Evolutionary conservation across 2,329 filamentous ascomycete genomes (phyloP), one percentile per base, ranked within the genome.

Genomic region (Colletotrichum sp.): DNA sequence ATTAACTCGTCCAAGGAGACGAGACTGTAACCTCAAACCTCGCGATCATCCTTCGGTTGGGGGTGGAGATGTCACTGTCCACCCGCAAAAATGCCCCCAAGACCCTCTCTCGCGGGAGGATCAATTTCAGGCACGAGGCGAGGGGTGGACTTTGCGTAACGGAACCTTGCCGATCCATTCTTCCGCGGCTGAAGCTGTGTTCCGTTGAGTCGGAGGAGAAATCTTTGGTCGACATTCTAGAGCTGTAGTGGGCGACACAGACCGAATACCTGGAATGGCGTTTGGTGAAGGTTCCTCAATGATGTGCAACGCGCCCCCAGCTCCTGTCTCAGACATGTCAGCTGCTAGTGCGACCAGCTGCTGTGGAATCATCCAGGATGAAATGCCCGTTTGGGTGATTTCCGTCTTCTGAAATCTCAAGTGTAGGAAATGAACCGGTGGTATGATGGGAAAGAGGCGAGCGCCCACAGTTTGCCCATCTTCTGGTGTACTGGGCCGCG

Each of bases 41-140:
- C 70, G 63, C 69, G 58, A 69, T 75, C 63, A 55, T 36, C 58
- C 63, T 64, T 36, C 55, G 69, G 26, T 69, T 69, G 34, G 73
- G 48, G 62, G 64, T 55, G 61, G 69, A 68, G 48, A 64, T 38
- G 64, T 36, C 21, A 62, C 36, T 32, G 34, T 48, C 62, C 55
- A 75, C 56, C 69, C 38, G 56, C 26, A 43, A 43, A 56, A 73
- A 61, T 43, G 61, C 21, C 70, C 38, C 68, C 38, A 56, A 36
- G 38, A 52, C 43, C 63, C 58, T 64, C 34, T 63, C 69, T 59
- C 38, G 58, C 48, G 34, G 43, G 63, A 73, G 36, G 63, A 73
- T 73, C 69, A 69, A 43, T 75, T 68, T 68, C 59, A 69, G 26
- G 43, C 73, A 73, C 43, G 63, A 58, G 55, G 28, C 73, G 69